phyloP scores from a whole-genome alignment of 176 grass and related monocot species.

The Olyra latifolia region DNA sequence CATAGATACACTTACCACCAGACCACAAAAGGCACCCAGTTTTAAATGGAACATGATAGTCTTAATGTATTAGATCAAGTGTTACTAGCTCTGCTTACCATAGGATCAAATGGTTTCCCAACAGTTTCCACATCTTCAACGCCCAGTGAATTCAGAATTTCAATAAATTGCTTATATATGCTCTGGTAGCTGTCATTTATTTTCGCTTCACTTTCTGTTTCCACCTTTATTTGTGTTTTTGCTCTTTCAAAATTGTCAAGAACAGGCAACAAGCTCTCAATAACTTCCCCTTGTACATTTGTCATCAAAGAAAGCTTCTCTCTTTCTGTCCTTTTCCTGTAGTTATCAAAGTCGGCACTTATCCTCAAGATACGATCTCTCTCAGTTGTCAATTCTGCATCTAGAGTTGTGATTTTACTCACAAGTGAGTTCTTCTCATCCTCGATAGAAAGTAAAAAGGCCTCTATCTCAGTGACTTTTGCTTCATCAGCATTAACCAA shows the following conservation, averaged over 20 bases:
- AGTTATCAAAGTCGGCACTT: conserved; percentile 94
- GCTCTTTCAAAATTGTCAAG: conserved; percentile 98
- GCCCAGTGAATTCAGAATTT: conserved; percentile 74
- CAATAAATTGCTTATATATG: conserved; percentile 94
- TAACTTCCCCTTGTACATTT: conserved; percentile 89
- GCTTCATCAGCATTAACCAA: conserved; percentile 54
- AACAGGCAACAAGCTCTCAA: conserved; percentile 91
- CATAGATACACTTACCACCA: conserved; percentile 7
- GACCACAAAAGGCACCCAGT: neutral
- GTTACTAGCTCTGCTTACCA: conserved; percentile 60
- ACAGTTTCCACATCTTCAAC: conserved; percentile 84
- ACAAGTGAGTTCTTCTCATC: conserved; percentile 66
- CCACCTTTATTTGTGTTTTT: conserved; percentile 89
- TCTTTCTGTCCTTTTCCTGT: conserved; percentile 88
- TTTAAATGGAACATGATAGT: conserved; percentile 8
- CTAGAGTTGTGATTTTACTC: conserved; percentile 55
- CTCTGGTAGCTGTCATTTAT: conserved; percentile 93
- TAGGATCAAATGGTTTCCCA: conserved; percentile 84
- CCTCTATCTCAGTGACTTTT: conserved; percentile 71
- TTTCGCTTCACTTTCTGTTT: conserved; percentile 80
- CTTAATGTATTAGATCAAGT: neutral
- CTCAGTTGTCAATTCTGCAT: conserved; percentile 64
- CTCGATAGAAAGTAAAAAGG: conserved; percentile 72
- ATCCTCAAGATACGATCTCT: conserved; percentile 78
- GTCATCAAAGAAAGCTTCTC: conserved; percentile 88